phyloP scores from a whole-genome alignment of 345 rosid species.

The Eutrema japonicum region DNA sequence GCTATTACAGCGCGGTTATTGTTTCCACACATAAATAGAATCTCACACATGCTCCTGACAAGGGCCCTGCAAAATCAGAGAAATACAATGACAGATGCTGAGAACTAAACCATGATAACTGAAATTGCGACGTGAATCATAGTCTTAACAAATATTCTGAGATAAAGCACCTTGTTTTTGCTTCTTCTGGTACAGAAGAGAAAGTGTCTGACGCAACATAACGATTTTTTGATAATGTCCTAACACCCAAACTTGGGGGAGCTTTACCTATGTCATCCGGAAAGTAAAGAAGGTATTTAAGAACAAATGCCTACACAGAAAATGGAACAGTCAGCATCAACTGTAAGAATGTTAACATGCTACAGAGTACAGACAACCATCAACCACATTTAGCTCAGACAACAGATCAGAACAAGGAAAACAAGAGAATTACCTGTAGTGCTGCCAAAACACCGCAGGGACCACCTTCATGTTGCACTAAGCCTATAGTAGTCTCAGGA shows the following conservation, averaged over 20 bases:
- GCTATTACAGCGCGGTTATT: constrained; percentile 72
- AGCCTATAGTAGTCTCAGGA: constrained; percentile 96
- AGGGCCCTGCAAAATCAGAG: constrained; percentile 60
- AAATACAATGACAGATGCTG: constrained; percentile 25
- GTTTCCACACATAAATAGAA: constrained; percentile 84
- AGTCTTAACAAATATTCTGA: constrained; percentile 20
- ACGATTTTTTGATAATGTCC: constrained; percentile 48
- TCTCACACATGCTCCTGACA: constrained; percentile 92
- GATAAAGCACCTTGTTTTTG: constrained; percentile 72
- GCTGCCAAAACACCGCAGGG: constrained; percentile 99
- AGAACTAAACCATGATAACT: constrained; percentile 13
- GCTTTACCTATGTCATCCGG: constrained; percentile 62
- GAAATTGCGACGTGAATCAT: background rate
- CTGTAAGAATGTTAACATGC: constrained; percentile 29
- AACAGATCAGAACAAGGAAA: constrained; percentile 32
- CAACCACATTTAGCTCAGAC: constrained; percentile 4
- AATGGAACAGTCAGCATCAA: constrained; percentile 32
- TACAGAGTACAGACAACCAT: constrained; percentile 1
- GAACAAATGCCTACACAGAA: constrained; percentile 87
- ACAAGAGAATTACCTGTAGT: constrained; percentile 68
- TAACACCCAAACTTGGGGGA: constrained; percentile 45
- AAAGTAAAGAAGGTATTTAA: constrained; percentile 88
- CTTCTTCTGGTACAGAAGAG: constrained; percentile 64
- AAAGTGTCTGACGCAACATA: constrained; percentile 59
- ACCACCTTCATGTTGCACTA: constrained; percentile 99